phyloP scores from a whole-genome alignment of 805 yeast genomes.

The Babjeviella inositovora region DNA sequence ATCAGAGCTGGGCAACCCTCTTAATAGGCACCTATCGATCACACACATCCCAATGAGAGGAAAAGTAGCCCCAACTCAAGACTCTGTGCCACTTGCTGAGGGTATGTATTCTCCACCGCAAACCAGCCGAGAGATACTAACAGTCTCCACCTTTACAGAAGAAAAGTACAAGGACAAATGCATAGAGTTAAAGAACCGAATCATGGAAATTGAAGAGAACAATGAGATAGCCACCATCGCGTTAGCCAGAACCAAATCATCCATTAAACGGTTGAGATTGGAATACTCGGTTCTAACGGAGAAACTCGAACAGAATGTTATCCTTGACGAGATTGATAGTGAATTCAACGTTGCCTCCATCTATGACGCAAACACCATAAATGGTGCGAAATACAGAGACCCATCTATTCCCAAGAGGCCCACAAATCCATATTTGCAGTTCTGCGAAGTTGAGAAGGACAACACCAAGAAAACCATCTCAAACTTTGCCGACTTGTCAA shows the following conservation, averaged over 20 bases:
- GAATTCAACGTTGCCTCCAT: constrained; percentile 1
- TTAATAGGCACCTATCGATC: no score
- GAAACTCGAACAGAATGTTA: constrained; percentile 47
- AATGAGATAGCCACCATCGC: constrained; percentile 68
- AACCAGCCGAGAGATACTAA: no score
- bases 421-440: constrained; percentile 75
- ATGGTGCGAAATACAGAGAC: constrained; percentile 37
- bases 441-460: constrained; percentile 79
- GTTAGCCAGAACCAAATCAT: constrained; percentile 58
- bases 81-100: no score
- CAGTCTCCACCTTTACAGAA: no score
- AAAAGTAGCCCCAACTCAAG: no score
- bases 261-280: constrained; percentile 63
- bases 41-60: no score
- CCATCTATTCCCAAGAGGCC: constrained; percentile 84
- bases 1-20: no score
- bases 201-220: constrained; percentile 56
- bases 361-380: constrained; percentile 7
- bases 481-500: constrained; percentile 45
- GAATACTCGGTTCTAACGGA: constrained; percentile 76
- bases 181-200: constrained; percentile 51
- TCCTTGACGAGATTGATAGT: constrained; percentile 3
- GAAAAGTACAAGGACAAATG: constrained; percentile 45
- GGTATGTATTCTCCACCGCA: no score
- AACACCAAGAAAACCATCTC: constrained; percentile 38